Base-by-base conservation (phyloP, 2,329 filamentous ascomycete species). In the Cercospora zeina region DNA sequence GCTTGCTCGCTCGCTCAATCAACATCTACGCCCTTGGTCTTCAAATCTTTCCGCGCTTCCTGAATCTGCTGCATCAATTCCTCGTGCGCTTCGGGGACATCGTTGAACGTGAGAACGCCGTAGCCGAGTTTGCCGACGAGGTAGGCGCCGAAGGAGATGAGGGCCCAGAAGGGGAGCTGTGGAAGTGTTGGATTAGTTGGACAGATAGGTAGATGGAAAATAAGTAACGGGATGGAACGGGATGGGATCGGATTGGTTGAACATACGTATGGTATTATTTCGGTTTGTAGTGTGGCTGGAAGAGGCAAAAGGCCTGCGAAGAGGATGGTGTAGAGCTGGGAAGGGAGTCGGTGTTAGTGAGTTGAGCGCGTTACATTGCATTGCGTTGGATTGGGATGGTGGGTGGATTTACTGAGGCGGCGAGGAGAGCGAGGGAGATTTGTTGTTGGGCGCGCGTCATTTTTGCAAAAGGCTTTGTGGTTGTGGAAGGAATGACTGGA, bases 381-480 rank as follows among this genome's bases (percentile, higher is more conserved):
- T 34, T 27, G 31, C 19, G 47, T 10, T 30, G 54, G 31, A 33
- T 57, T 59, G 59, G 58, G 53, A 54, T 34, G 54, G 49, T n/a
- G n/a, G n/a, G n/a, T n/a, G n/a, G 56, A 54, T 86, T 71, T 88
- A 97, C 93, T 37, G 93, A 96, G 72, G 90, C 91, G 78, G 95
- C 85, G 70, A 97, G 84, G 72, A 97, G 87, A 73, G 87, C 88
- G 73, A 96, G 83, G 65, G 92, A 96, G 75, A 97, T 88, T 68
- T 91, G 93, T 79, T 97, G 93, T 77, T 91, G 88, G 21, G 95
- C 95, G 79, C 93, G 91, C 69, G 95, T 96, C 95, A 97, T 97
- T 31, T n/a, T 39, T 36, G 13, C 31, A 47, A 24, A 24, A 47
- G 7, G 33, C 33, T 4, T 19, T 50, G 19, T 31, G 6, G 11